Conservation (phyloP, 176 grass and related monocot genomes). For the Phoenix roebelenii region DNA sequence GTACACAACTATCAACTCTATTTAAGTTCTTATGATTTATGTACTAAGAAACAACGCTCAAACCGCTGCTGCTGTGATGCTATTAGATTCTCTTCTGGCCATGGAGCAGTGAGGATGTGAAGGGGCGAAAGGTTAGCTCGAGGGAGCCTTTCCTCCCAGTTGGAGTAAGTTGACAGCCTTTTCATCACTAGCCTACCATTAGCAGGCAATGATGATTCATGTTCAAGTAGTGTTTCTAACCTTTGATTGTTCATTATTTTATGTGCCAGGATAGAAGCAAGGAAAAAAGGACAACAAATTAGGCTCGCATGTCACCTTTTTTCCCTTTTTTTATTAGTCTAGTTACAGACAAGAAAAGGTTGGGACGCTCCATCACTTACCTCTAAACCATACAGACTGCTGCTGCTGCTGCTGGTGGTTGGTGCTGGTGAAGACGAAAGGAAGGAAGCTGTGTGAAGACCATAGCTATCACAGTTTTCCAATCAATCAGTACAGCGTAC, state of each 20-base stretch:
- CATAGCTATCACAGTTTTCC: too few species aligned
- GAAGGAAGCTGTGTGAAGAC: neutral
- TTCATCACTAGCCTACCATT: neutral
- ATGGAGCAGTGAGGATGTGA: conserved; percentile 79
- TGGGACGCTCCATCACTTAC: conserved; percentile 7
- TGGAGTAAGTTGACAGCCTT: conserved; percentile 31
- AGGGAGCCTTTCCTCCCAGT: conserved; percentile 22
- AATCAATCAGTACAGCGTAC: too few species aligned
- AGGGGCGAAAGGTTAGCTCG: conserved; percentile 15
- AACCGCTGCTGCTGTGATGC: neutral
- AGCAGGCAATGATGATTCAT: conserved; percentile 12
- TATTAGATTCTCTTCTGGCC: conserved; percentile 58
- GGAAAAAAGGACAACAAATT: conserved; percentile 28
- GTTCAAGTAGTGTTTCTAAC: neutral
- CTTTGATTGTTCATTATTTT: conserved; percentile 23
- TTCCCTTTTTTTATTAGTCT: conserved; percentile 12
- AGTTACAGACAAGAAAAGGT: conserved; percentile 23
- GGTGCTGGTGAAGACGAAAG: neutral
- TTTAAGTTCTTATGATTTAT: too few species aligned
- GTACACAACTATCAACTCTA: neutral
- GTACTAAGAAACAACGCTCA: too few species aligned
- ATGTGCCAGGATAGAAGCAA: conserved; percentile 27
- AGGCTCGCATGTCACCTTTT: conserved; percentile 30
- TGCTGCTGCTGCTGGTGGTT: neutral
- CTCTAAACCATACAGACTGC: conserved; percentile 6